These are phyloP conservation scores for Aurifilum marmelostoma DNA, from an alignment of 2,329 filamentous ascomycete genomes.

Conservation along the genomic window DNA sequence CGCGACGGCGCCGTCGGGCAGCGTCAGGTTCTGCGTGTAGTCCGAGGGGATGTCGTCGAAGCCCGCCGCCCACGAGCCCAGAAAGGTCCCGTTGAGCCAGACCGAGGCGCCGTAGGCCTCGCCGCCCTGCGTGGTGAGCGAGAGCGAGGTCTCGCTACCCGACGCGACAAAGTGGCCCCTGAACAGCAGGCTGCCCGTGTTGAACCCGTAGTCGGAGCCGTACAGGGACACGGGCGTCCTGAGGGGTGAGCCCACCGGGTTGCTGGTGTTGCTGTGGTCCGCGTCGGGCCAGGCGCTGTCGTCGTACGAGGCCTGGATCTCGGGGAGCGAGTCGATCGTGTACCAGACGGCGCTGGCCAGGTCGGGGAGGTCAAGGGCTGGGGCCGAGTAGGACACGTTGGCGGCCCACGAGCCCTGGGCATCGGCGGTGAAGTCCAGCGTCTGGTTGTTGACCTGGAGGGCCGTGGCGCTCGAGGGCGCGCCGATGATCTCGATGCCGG, in stretches of 20 bases:
- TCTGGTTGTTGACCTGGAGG: constrained; percentile 47
- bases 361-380: constrained; percentile 57
- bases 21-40: constrained; percentile 54
- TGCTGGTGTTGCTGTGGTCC: constrained; percentile 55
- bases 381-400: constrained; percentile 49
- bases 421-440: constrained; percentile 46
- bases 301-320: constrained; percentile 66
- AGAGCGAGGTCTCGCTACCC: constrained; percentile 59
- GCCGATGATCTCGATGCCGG: constrained; percentile 69
- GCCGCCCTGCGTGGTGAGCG: constrained; percentile 63
- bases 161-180: constrained; percentile 64
- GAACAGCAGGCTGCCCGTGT: constrained; percentile 67
- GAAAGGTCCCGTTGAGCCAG: constrained; percentile 62
- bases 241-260: constrained; percentile 62
- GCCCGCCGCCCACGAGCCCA: constrained; percentile 65
- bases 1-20: constrained; percentile 50
- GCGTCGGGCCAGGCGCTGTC: constrained; percentile 70
- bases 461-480: constrained; percentile 53
- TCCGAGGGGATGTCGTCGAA: constrained; percentile 44
- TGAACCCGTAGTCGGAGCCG: constrained; percentile 70
- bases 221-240: constrained; percentile 68
- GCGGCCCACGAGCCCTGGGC: constrained; percentile 53
- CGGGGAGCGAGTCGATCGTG: constrained; percentile 71
- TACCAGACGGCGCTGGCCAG: constrained; percentile 67
- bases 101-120: constrained; percentile 65